Evolutionary conservation across 192 early-diverging fungal species (phyloP).

Genomic region (Backusella morwellensis): DNA sequence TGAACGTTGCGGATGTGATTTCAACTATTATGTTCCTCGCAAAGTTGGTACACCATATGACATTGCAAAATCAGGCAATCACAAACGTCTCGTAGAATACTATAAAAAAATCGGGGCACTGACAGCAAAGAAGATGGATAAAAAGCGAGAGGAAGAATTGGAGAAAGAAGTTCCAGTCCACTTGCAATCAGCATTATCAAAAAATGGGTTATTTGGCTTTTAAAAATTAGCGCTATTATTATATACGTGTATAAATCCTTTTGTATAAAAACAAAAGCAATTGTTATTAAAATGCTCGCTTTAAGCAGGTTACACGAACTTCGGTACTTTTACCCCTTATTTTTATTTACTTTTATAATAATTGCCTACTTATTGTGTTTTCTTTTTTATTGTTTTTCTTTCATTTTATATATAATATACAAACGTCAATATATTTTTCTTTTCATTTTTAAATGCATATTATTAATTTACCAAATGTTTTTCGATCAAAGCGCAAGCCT

Average conservation of each 20-base stretch:
- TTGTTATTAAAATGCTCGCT: background rate
- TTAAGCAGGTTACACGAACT: constrained; percentile 4
- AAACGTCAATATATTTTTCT: background rate
- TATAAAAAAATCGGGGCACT: constrained; percentile 26
- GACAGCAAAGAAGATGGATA: constrained; percentile 31
- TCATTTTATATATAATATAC: background rate
- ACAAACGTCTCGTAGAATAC: constrained; percentile 29
- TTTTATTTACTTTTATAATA: background rate
- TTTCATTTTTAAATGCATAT: background rate
- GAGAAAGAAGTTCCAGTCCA: constrained; percentile 24
- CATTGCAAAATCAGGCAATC: constrained; percentile 27
- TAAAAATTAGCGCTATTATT: background rate
- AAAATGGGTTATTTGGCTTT: constrained; percentile 30
- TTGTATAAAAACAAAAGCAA: background rate
- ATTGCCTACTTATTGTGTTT: background rate
- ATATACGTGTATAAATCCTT: background rate
- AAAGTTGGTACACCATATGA: constrained; percentile 32
- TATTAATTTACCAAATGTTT: background rate
- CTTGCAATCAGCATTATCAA: constrained; percentile 21
- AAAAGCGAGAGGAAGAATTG: constrained; percentile 31
- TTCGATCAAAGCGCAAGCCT: background rate
- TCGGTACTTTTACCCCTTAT: background rate
- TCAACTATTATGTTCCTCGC: constrained; percentile 28
- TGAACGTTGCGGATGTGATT: constrained; percentile 26
- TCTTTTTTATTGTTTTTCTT: background rate